phyloP scores from a whole-genome alignment of 2,329 filamentous ascomycete genomes.

The Beauveria scarabaeidicola region DNA sequence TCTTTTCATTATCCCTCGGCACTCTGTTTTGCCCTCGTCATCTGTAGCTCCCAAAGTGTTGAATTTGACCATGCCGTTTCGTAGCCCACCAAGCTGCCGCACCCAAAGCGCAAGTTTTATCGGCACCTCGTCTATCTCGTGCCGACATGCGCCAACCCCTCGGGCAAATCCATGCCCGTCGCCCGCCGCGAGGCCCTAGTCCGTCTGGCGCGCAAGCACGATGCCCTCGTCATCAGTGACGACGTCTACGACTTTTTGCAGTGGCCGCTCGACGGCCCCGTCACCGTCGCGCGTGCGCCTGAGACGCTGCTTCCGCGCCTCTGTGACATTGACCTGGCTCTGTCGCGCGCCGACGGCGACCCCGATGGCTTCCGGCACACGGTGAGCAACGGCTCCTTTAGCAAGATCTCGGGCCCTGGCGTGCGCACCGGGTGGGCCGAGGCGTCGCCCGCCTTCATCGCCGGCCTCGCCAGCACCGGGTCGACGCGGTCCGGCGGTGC shows the following conservation, averaged over 20 bases:
- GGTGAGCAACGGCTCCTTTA: slow-evolving; percentile 82
- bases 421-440: slow-evolving; percentile 84
- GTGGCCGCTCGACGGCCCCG: slow-evolving; percentile 49
- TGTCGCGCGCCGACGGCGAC: slow-evolving; percentile 46
- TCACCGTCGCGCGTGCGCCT: slow-evolving; percentile 18
- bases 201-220: slow-evolving; percentile 63
- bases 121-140: slow-evolving; percentile 82
- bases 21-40: neutral
- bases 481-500: slow-evolving; percentile 49
- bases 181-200: slow-evolving; percentile 60
- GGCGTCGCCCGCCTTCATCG: slow-evolving; percentile 47
- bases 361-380: slow-evolving; percentile 60
- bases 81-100: slow-evolving; percentile 45
- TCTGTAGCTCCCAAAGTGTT: neutral
- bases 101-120: slow-evolving; percentile 66
- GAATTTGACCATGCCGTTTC: neutral
- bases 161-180: slow-evolving; percentile 71
- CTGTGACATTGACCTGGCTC: slow-evolving; percentile 65
- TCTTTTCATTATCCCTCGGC: neutral
- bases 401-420: slow-evolving; percentile 77
- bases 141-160: slow-evolving; percentile 84
- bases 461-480: slow-evolving; percentile 45
- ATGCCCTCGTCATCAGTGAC: slow-evolving; percentile 78
- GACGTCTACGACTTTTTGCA: slow-evolving; percentile 93
- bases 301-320: slow-evolving; percentile 61